phyloP scores from a whole-genome alignment of 179 eudicot genomes.

The Vitellaria paradoxa region DNA sequence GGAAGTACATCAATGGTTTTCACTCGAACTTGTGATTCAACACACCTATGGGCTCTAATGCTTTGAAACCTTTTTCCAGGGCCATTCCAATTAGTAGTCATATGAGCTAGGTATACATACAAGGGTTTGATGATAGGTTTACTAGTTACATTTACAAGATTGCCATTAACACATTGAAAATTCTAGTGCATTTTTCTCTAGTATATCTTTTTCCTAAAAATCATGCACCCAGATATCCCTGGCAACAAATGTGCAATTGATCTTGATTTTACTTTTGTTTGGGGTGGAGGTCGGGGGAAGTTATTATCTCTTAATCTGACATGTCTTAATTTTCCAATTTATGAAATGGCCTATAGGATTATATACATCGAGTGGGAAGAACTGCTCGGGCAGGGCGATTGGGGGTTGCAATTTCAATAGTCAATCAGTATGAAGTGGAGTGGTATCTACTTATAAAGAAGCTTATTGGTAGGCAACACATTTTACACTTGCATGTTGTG shows the following conservation, averaged over 20 bases:
- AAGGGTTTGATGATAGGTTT: too few species aligned
- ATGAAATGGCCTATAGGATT: too few species aligned
- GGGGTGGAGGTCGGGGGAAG: neutral
- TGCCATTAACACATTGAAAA: too few species aligned
- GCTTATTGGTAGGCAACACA: slow-evolving; percentile 51
- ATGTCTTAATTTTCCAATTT: too few species aligned
- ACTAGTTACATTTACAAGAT: too few species aligned
- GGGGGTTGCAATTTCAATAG: slow-evolving; percentile 79
- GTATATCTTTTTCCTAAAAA: too few species aligned
- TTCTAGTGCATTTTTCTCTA: too few species aligned
- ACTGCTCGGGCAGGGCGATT: slow-evolving; percentile 82
- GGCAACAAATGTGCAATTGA: neutral
- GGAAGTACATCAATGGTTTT: too few species aligned
- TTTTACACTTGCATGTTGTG: neutral
- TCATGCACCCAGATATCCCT: neutral
- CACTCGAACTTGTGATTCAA: too few species aligned
- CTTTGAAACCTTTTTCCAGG: too few species aligned
- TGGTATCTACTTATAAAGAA: slow-evolving; percentile 79
- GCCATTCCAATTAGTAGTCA: slow-evolving; percentile 86
- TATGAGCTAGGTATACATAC: slow-evolving; percentile 64
- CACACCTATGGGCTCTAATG: too few species aligned
- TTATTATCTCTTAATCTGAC: neutral
- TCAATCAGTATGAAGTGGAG: slow-evolving; percentile 80
- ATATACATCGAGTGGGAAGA: too few species aligned
- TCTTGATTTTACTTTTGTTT: neutral